These are phyloP conservation scores for Collybia mongolica DNA, from an alignment of 768 basidiomycete genomes.

Conservation along the genomic window DNA sequence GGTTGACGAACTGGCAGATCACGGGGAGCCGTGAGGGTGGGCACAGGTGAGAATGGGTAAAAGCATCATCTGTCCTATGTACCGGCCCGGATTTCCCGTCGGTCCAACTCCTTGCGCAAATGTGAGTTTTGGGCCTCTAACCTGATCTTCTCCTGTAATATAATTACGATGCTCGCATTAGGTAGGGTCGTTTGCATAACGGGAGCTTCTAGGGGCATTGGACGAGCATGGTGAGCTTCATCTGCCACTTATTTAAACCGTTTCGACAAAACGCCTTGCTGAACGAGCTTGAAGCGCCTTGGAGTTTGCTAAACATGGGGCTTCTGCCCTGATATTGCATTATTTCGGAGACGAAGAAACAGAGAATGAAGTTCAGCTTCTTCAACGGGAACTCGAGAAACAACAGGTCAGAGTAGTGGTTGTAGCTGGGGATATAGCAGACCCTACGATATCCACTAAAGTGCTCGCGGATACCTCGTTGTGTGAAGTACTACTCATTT, in stretches of 20 bases:
- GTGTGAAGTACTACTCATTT: background rate
- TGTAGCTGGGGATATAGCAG: conserved; percentile 67
- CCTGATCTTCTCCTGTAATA: no score
- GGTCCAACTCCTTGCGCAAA: no score
- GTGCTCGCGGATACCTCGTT: conserved; percentile 25
- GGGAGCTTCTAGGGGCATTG: conserved; percentile 74
- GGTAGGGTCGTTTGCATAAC: conserved; percentile 71
- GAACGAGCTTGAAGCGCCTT: conserved; percentile 38
- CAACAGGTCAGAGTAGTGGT: conserved; percentile 38
- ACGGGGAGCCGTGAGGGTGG: no score
- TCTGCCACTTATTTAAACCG: background rate
- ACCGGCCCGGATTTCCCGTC: no score
- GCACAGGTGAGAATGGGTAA: no score
- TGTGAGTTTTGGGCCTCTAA: no score
- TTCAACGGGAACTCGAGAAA: conserved; percentile 46
- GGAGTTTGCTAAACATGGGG: conserved; percentile 65
- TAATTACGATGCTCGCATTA: conserved; percentile 28
- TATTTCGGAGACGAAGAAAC: conserved; percentile 62
- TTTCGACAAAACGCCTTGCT: background rate
- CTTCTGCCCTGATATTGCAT: conserved; percentile 62
- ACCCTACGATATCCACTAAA: conserved; percentile 52
- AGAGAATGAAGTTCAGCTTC: conserved; percentile 41
- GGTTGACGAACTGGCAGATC: no score
- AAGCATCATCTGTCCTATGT: no score
- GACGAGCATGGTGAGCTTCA: conserved; percentile 51